Evolutionary conservation across 495 filamentous ascomycete species (phyloP).

Genomic region (Hyaloscypha variabilis): DNA sequence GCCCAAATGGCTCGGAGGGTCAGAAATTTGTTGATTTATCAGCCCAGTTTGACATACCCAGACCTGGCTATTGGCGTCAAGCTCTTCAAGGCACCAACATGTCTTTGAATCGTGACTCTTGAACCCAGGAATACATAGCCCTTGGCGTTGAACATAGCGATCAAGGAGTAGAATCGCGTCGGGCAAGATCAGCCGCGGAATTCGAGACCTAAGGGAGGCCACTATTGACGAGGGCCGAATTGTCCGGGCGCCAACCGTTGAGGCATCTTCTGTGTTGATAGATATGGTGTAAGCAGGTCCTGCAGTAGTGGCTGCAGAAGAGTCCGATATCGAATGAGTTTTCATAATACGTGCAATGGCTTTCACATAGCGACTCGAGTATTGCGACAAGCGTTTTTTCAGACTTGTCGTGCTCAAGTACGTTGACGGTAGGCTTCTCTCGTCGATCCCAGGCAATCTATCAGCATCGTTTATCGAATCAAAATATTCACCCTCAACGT

Average conservation of each 20-base stretch:
- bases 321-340: neutral
- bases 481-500: too few relatives aligned
- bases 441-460: too few relatives aligned
- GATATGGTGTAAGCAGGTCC: neutral
- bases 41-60: neutral
- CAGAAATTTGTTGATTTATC: neutral
- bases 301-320: neutral
- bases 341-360: neutral
- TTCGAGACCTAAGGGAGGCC: neutral
- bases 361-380: neutral
- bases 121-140: neutral
- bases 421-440: too few relatives aligned
- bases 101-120: neutral
- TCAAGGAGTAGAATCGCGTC: neutral
- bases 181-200: neutral
- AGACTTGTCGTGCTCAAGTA: too few relatives aligned
- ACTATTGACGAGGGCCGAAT: neutral
- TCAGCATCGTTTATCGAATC: neutral
- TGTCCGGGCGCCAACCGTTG: neutral
- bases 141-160: neutral
- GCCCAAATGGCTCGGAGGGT: slow-evolving; percentile 7
- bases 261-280: neutral
- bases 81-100: slow-evolving; percentile 6
- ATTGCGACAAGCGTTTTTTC: neutral
- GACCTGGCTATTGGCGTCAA: neutral